Conservation (phyloP, 2,329 filamentous ascomycete genomes). For the Colletotrichum graminicola region DNA sequence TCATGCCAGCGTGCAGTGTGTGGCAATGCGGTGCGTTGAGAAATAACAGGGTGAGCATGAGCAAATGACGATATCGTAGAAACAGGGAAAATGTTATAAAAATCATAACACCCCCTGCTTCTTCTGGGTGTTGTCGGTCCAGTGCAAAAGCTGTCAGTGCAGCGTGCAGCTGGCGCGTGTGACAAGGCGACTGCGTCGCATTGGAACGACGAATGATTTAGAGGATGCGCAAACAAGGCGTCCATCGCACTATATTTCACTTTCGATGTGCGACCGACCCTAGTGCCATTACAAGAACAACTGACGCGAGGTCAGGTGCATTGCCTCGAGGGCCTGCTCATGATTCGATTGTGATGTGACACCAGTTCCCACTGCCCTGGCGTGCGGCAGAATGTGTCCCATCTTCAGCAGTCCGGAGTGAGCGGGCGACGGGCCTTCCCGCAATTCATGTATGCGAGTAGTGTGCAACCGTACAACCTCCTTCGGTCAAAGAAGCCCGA, state of each 20-base stretch:
- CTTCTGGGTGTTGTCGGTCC: slow-evolving; percentile 10
- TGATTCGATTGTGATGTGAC: slow-evolving; percentile 27
- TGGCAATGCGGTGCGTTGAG: neutral
- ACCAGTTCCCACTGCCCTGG: slow-evolving; percentile 5
- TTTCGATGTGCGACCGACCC: slow-evolving; percentile 10
- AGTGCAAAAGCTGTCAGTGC: slow-evolving; percentile 1
- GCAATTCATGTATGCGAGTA: slow-evolving; percentile 18
- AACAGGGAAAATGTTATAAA: neutral
- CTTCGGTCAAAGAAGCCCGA: slow-evolving; percentile 5
- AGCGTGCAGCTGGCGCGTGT: slow-evolving; percentile 11
- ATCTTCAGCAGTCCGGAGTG: slow-evolving; percentile 23
- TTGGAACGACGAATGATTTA: slow-evolving; percentile 3
- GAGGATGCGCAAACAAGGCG: slow-evolving; percentile 23
- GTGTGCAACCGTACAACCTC: slow-evolving; percentile 24
- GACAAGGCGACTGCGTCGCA: slow-evolving; percentile 17
- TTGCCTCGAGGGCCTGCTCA: neutral
- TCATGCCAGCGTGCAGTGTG: neutral
- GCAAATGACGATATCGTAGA: neutral
- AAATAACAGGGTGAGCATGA: neutral
- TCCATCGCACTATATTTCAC: slow-evolving; percentile 7
- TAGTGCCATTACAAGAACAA: slow-evolving; percentile 8
- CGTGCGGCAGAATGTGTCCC: slow-evolving; percentile 17
- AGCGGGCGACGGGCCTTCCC: slow-evolving; percentile 33
- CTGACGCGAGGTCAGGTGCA: neutral
- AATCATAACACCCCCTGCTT: neutral